Conservation (phyloP, 176 grass and related monocot genomes). For the Avena atlantica region DNA sequence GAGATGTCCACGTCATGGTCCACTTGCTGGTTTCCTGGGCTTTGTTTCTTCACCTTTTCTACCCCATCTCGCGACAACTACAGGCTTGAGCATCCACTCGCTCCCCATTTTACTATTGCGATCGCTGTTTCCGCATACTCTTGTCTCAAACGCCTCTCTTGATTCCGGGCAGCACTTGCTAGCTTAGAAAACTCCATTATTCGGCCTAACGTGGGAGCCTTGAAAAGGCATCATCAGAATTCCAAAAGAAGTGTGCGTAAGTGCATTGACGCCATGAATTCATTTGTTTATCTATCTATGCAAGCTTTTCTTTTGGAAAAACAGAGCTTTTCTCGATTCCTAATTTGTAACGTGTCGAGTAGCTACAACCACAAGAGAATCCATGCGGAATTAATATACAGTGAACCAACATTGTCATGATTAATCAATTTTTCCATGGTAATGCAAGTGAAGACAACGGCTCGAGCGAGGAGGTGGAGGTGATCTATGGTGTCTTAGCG, state of each 20-base stretch:
- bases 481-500: too few species aligned
- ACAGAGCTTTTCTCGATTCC: neutral
- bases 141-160: neutral
- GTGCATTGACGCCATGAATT: neutral
- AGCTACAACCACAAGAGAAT: neutral
- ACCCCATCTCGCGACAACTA: slow-evolving; percentile 20
- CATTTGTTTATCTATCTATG: neutral
- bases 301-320: neutral
- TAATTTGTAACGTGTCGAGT: neutral
- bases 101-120: neutral
- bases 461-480: too few species aligned
- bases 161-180: neutral
- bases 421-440: neutral
- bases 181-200: neutral
- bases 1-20: slow-evolving; percentile 37
- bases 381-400: neutral
- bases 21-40: slow-evolving; percentile 26
- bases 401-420: neutral
- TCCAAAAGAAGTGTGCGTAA: neutral
- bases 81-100: slow-evolving; percentile 7
- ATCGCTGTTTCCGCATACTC: neutral
- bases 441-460: neutral
- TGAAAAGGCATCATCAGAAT: neutral
- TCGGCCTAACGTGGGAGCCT: slow-evolving; percentile 32
- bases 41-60: slow-evolving; percentile 33